Evolutionary conservation across 208 protist species (phyloP).

Genomic region (Wallacemonas rigidus): DNA sequence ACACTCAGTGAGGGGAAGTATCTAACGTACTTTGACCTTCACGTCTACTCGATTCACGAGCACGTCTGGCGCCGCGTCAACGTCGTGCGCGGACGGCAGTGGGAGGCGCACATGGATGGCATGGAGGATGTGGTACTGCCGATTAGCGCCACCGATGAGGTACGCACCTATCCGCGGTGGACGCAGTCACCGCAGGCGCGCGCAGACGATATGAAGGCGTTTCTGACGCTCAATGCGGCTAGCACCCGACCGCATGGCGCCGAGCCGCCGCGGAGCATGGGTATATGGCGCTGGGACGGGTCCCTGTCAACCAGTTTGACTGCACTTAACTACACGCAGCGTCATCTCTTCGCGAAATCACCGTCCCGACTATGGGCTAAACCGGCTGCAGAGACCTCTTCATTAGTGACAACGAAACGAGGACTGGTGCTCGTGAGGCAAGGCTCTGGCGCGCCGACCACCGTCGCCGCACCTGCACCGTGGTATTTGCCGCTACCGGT

Average conservation of each 20-base stretch:
- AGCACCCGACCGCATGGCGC: no score
- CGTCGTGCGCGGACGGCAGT: slow-evolving; percentile 26
- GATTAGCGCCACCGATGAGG: slow-evolving; percentile 21
- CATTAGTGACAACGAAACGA: no score
- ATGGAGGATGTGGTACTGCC: slow-evolving; percentile 21
- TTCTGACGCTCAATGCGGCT: slow-evolving; percentile 13
- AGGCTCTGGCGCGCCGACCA: not conserved
- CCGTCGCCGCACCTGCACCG: not conserved
- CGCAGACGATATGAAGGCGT: slow-evolving; percentile 3
- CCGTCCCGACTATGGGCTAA: no score
- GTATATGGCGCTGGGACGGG: no score
- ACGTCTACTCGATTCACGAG: slow-evolving; percentile 52
- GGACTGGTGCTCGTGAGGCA: no score
- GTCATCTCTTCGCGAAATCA: no score
- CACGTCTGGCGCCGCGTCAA: slow-evolving; percentile 50
- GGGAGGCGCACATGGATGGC: slow-evolving; percentile 21
- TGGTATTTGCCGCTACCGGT: slow-evolving; percentile 31
- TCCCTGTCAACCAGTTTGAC: no score
- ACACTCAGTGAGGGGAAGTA: slow-evolving; percentile 31
- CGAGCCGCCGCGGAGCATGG: no score
- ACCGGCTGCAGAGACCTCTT: no score
- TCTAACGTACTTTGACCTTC: slow-evolving; percentile 58
- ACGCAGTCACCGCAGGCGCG: slow-evolving; percentile 10
- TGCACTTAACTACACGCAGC: no score
- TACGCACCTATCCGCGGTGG: slow-evolving; percentile 20